A percentile compares a stretch with the other conserved stretches of the same genome.
Evolutionary conservation across 768 basidiomycete species (phyloP).

Genomic region (Mycena capillaripes): DNA sequence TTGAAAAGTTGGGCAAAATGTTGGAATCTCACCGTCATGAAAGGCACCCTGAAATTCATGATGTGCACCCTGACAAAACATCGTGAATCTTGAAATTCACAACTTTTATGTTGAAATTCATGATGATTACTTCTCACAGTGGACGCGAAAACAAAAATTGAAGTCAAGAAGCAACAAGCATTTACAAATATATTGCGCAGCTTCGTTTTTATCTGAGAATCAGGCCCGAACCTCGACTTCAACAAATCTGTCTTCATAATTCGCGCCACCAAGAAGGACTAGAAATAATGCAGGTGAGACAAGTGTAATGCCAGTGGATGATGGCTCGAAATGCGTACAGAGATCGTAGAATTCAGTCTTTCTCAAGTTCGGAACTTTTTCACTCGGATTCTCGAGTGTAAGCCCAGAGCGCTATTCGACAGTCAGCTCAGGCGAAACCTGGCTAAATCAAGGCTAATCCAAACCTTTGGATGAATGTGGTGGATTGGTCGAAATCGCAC

Average conservation of each 20-base stretch:
- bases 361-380: not conserved
- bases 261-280: constrained; percentile 11
- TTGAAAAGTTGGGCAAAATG: too few relatives aligned
- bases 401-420: not conserved
- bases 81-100: too few relatives aligned
- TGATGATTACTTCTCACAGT: too few relatives aligned
- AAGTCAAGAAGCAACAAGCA: too few relatives aligned
- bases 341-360: not conserved
- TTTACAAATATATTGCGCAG: too few relatives aligned
- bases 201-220: too few relatives aligned
- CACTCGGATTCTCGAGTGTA: not conserved
- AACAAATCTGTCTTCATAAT: constrained; percentile 7
- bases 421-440: not conserved
- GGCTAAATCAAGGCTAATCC: not conserved
- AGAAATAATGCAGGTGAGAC: not conserved
- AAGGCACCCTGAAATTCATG: too few relatives aligned
- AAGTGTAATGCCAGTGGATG: not conserved
- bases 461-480: constrained; percentile 1
- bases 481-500: not conserved
- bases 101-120: too few relatives aligned
- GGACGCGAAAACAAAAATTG: too few relatives aligned
- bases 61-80: too few relatives aligned
- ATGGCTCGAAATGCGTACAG: not conserved
- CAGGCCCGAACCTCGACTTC: not conserved
- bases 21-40: too few relatives aligned